These are phyloP conservation scores for Calocybe gangraenosa DNA, from an alignment of 768 basidiomycete species.

Conservation along the genomic window DNA sequence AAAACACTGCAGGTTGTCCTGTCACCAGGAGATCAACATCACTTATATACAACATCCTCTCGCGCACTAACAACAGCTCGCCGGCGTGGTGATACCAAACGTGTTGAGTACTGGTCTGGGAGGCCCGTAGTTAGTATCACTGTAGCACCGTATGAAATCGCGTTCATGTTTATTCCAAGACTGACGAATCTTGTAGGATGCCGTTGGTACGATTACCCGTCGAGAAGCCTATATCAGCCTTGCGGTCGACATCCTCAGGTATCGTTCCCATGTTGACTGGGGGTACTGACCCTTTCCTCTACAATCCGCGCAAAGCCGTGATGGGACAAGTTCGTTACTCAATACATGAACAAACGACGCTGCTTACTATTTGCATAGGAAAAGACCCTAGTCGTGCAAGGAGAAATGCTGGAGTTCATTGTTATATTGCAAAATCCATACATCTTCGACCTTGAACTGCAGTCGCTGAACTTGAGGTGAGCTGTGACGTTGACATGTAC, in stretches of 20 bases:
- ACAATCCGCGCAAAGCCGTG: slow-evolving; percentile 75
- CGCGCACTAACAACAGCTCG: slow-evolving; percentile 71
- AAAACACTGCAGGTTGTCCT: slow-evolving; percentile 69
- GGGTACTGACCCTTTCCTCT: slow-evolving; percentile 78
- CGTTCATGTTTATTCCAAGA: slow-evolving; percentile 6
- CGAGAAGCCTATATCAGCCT: slow-evolving; percentile 62
- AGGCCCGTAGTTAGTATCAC: slow-evolving; percentile 76
- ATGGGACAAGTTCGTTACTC: slow-evolving; percentile 48
- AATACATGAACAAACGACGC: not conserved
- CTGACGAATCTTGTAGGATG: slow-evolving; percentile 39
- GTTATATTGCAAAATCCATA: slow-evolving; percentile 89
- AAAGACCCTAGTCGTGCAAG: slow-evolving; percentile 70
- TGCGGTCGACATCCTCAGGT: slow-evolving; percentile 37
- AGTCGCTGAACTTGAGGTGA: slow-evolving; percentile 78
- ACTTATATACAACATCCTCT: slow-evolving; percentile 67
- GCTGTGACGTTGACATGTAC: slow-evolving; percentile 7
- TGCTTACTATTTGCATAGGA: slow-evolving; percentile 29
- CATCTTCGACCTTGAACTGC: slow-evolving; percentile 87
- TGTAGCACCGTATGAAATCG: slow-evolving; percentile 59
- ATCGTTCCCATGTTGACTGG: slow-evolving; percentile 51
- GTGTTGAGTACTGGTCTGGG: slow-evolving; percentile 85
- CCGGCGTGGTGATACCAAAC: slow-evolving; percentile 69
- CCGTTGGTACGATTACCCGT: slow-evolving; percentile 66
- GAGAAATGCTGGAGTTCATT: slow-evolving; percentile 77
- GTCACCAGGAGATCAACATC: slow-evolving; percentile 72